A percentile compares a stretch with the other conserved stretches of the same genome.
Evolutionary conservation across 2,329 filamentous ascomycete species (phyloP).

Genomic region (Ophiostoma sp.): DNA sequence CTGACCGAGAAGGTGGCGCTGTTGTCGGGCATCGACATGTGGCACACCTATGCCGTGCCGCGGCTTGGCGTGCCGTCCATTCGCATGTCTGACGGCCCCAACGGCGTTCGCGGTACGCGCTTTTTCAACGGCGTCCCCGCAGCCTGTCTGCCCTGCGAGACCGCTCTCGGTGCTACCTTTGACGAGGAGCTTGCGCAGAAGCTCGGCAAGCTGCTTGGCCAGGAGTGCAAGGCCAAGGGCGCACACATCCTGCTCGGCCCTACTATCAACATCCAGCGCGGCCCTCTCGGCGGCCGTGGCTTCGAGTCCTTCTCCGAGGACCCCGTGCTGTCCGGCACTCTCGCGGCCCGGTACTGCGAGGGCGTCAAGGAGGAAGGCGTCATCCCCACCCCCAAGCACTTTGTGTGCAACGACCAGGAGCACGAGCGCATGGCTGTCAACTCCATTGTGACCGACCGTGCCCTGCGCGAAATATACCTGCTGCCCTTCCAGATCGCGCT

Average conservation of each 20-base stretch:
- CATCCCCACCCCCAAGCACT: slow-evolving; percentile 39
- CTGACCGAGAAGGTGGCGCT: slow-evolving; percentile 22
- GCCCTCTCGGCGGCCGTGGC: slow-evolving; percentile 38
- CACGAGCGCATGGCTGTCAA: slow-evolving; percentile 36
- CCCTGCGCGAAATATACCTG: slow-evolving; percentile 39
- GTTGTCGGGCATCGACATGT: slow-evolving; percentile 32
- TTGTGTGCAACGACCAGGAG: slow-evolving; percentile 40
- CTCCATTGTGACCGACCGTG: slow-evolving; percentile 37
- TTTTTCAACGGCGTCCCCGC: slow-evolving; percentile 39
- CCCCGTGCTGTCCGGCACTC: slow-evolving; percentile 37
- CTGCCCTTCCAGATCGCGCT: slow-evolving; percentile 39
- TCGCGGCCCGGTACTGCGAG: slow-evolving; percentile 35
- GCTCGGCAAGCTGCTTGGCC: slow-evolving; percentile 61
- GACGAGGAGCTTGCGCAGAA: slow-evolving; percentile 57
- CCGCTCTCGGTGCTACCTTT: slow-evolving; percentile 58
- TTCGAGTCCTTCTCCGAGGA: slow-evolving; percentile 40
- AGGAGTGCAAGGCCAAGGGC: slow-evolving; percentile 62
- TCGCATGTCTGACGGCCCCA: slow-evolving; percentile 35
- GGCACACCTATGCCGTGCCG: slow-evolving; percentile 34
- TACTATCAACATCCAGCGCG: slow-evolving; percentile 40
- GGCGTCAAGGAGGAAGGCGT: slow-evolving; percentile 37
- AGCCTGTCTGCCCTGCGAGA: slow-evolving; percentile 42
- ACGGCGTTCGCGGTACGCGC: slow-evolving; percentile 34
- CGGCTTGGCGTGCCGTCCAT: slow-evolving; percentile 33
- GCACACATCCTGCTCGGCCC: slow-evolving; percentile 64